Base-by-base conservation (phyloP, 148 eudicot genomes). In the Nepenthes gracilis region DNA sequence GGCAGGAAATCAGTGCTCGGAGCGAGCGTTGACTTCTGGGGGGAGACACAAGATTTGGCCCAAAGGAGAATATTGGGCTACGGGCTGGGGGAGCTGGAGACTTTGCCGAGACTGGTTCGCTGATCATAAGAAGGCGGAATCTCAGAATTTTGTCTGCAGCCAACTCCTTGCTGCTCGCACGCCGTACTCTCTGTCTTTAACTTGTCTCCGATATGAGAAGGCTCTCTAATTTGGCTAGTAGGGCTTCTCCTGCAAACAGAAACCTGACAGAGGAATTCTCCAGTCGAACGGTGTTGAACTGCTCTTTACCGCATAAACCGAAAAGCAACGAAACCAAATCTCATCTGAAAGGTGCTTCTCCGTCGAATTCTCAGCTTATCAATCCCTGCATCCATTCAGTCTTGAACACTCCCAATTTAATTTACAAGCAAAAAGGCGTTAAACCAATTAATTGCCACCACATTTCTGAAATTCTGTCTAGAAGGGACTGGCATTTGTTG, bases 401-500 rank as follows among this genome's bases (percentile, higher is more conserved):
- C 23, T 57, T 61, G 36, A 69, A 60, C 35, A 23, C 32, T 61
- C 54, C 73, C 43, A 76, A 35, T 36, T 70, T 56, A 43, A 58
- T 55, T 61, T 23, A 11, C 43, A 1, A 67, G 63, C 35, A 36
- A 55, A 9, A 12, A 61, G 40, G 36, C 35, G 33, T 11, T 37
- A 66, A 71, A 51, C 59, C 74, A 8, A 71, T 81, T 66, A 95
- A 93, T 79, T 81, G 77, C 47, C 70, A 35, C 1, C 77, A 81
- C 56, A 67, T 93, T 48, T 54, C 75, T 63, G 79, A 79, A 43
- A 76, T 88, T 69, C 63, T 93, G 3, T 69, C 73, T 33, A 76
- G 95, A 43, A 88, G 81, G 70, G 96, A 93, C 55, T 88, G 98
- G 98, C 59, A 62, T 70, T 81, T 93, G 64, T 70, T 93, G 80